A percentile compares a stretch with the other conserved stretches of the same genome.
These are phyloP conservation scores for Penicillium sp. DNA, from an alignment of 2,329 filamentous ascomycete species.

Conservation along the genomic window DNA sequence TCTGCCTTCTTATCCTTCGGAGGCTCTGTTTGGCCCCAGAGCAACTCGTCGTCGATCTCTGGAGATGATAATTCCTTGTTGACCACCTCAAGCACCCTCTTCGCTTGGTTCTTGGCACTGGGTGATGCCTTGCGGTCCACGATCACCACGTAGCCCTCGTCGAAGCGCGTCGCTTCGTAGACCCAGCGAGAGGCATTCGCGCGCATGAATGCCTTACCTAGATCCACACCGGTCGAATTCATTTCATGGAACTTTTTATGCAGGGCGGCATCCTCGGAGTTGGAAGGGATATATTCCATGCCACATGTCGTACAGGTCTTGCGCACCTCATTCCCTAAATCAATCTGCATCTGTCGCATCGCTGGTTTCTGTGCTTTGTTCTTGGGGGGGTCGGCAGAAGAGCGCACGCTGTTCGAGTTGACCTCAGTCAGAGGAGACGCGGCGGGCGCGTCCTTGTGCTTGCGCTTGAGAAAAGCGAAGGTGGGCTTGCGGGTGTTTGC, in stretches of 20 bases:
- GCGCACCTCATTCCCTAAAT: slow-evolving; percentile 55
- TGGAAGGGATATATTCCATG: slow-evolving; percentile 66
- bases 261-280: slow-evolving; percentile 58
- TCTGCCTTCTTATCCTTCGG: slow-evolving; percentile 38
- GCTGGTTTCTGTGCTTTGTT: slow-evolving; percentile 34
- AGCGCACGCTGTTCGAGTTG: slow-evolving; percentile 44
- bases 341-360: slow-evolving; percentile 61
- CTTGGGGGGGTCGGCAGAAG: slow-evolving; percentile 39
- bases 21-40: slow-evolving; percentile 54
- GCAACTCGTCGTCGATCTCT: slow-evolving; percentile 54
- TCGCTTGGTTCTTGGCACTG: slow-evolving; percentile 51
- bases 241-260: slow-evolving; percentile 65
- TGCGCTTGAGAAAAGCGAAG: slow-evolving; percentile 51
- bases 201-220: slow-evolving; percentile 57
- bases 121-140: slow-evolving; percentile 55
- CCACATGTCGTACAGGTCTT: slow-evolving; percentile 60
- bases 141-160: slow-evolving; percentile 55
- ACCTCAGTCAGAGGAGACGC: slow-evolving; percentile 46
- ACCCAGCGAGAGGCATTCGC: slow-evolving; percentile 52
- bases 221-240: slow-evolving; percentile 60
- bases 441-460: slow-evolving; percentile 34
- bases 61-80: slow-evolving; percentile 62
- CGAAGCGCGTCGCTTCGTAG: slow-evolving; percentile 50
- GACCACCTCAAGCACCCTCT: slow-evolving; percentile 60
- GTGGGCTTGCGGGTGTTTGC: slow-evolving; percentile 48